Evolutionary conservation across 2,329 filamentous ascomycete genomes (phyloP), one percentile per base, ranked within the genome.

Genomic region (Berkeleyomyces basicola): DNA sequence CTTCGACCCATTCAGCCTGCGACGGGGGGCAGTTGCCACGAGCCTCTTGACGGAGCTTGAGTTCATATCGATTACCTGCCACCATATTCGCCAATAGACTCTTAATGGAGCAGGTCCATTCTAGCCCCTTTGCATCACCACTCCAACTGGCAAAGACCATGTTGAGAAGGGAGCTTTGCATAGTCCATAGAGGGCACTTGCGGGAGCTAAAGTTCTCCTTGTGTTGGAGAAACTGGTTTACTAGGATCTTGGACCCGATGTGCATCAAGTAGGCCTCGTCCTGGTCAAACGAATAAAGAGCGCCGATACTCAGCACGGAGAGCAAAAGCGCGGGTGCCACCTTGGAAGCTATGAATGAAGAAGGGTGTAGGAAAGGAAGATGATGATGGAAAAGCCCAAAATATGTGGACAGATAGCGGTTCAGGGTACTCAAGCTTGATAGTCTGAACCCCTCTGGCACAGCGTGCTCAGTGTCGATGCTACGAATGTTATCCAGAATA

Each of bases 131-230:
- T 43, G 93, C 87, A 70, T 97, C 93, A 69, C 93, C 93, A 72
- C 93, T 97, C 93, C 93, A 99, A 78, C 91, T 97, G 62, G 93
- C 90, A 72, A 99, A 97, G 67, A 96, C 86, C 93, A 97, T 97
- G 78, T 99, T 99, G 64, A 99, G 79, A 61, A 99, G 78, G 3
- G 91, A 95, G 72, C 89, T 90, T 73, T 99, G 93, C 90, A 97
- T 97, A 58, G 92, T 93, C 92, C 93, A 97, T 11, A 99, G 76
- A 3, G 93, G 93, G 70, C 92, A 97, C 73, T 96, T 97, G 69
- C 92, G 85, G 7, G 93, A 97, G 78, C 92, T 96, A 74, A 97
- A 97, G 75, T 95, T 96, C 73, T 96, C 91, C 78, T 96, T 96
- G 77, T 96, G 95, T 74, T 96, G 90, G 66, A 99, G 74, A 73